Percentiles rank a stretch among this genome's conserved stretches.
These are phyloP conservation scores for Rhizophagus clarus DNA, from an alignment of 192 early-diverging fungal species.

Conservation along the genomic window DNA sequence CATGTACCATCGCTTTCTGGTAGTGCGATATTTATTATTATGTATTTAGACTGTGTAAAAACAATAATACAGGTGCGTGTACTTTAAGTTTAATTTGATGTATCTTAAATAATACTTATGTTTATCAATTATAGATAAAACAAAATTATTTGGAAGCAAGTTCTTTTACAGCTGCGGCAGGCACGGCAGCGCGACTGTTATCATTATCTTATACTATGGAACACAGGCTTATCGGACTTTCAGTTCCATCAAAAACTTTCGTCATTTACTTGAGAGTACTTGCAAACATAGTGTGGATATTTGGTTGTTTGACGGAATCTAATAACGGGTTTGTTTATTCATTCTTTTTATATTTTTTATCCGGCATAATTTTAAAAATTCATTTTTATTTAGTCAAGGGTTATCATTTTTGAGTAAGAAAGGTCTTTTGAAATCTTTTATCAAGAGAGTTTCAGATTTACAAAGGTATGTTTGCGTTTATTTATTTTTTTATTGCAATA, in stretches of 20 bases:
- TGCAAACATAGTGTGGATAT: constrained; percentile 23
- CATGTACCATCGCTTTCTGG: constrained; percentile 40
- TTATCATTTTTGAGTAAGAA: not conserved
- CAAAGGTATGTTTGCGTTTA: not conserved
- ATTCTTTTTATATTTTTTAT: not conserved
- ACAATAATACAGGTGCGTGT: constrained; percentile 11
- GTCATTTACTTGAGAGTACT: not conserved
- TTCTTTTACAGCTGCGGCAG: not conserved
- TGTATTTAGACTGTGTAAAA: constrained; percentile 50
- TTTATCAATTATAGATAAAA: constrained; percentile 11
- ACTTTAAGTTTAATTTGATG: not conserved
- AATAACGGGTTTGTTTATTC: constrained; percentile 1
- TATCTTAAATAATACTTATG: not conserved
- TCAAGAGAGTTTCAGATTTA: not conserved
- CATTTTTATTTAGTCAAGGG: not conserved
- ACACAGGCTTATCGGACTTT: constrained; percentile 15
- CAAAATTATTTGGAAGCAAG: constrained; percentile 4
- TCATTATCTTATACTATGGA: constrained; percentile 27
- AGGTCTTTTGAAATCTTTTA: not conserved
- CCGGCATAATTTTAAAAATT: not conserved
- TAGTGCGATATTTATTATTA: constrained; percentile 49
- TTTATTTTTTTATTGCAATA: not conserved
- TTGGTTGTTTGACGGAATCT: not conserved
- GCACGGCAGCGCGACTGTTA: not conserved
- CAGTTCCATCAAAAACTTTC: not conserved